Evolutionary conservation across 2,329 filamentous ascomycete genomes (phyloP).

Genomic region (Sporothrix phasma): DNA sequence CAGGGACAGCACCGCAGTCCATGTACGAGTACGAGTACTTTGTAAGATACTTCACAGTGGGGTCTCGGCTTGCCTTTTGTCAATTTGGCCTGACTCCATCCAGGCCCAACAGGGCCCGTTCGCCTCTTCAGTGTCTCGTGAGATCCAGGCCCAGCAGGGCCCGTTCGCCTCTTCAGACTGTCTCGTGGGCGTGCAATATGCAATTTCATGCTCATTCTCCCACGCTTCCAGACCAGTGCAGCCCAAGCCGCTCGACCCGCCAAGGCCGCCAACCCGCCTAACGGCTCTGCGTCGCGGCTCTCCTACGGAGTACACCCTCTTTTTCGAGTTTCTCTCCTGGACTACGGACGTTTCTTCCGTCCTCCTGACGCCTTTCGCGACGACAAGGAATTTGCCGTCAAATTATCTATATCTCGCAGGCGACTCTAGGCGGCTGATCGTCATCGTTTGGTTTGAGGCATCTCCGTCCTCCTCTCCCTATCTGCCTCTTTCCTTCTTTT

Average conservation of each 20-base stretch:
- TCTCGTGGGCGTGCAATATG: no score
- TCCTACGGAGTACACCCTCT: neutral
- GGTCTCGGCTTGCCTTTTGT: no score
- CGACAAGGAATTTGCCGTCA: slow-evolving; percentile 8
- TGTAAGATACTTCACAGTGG: no score
- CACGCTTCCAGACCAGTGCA: neutral
- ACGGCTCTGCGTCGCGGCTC: neutral
- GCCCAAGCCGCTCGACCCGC: neutral
- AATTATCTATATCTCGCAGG: slow-evolving; percentile 2
- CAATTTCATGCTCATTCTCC: neutral
- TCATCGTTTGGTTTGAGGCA: neutral
- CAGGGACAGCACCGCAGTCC: no score
- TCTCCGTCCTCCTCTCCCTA: neutral
- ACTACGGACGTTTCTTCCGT: neutral
- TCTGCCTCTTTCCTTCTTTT: neutral
- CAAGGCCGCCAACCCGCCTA: neutral
- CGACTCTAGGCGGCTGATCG: neutral
- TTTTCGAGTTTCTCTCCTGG: neutral
- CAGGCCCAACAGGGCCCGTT: no score
- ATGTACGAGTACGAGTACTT: no score
- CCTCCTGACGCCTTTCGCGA: neutral
- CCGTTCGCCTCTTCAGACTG: neutral
- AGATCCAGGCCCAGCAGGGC: no score
- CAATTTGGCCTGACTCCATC: no score
- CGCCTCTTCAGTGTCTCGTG: slow-evolving; percentile 3